phyloP scores from a whole-genome alignment of 2,329 filamentous ascomycete species.

The Paecilomyces fulvus region DNA sequence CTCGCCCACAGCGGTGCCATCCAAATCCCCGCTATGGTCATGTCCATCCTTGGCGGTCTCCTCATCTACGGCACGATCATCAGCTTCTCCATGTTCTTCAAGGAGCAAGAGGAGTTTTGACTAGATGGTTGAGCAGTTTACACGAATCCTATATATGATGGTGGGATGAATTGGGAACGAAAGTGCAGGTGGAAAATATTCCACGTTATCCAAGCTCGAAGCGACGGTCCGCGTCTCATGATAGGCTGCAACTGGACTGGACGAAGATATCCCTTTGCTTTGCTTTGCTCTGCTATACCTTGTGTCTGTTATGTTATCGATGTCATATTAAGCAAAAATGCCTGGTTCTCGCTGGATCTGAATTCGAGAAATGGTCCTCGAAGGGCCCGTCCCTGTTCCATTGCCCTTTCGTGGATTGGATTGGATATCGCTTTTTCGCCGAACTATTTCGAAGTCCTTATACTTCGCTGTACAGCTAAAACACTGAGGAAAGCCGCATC shows the following conservation, averaged over 20 bases:
- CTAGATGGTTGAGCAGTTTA: background rate
- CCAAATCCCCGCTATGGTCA: slow-evolving; percentile 74
- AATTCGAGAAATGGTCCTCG: background rate
- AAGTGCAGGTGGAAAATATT: background rate
- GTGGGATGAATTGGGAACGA: background rate
- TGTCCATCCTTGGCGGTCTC: slow-evolving; percentile 87
- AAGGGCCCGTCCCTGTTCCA: background rate
- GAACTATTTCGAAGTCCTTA: background rate
- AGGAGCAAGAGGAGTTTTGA: slow-evolving; percentile 92
- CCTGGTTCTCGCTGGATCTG: background rate
- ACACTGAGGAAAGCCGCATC: background rate
- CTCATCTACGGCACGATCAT: slow-evolving; percentile 98
- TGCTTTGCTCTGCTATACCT: background rate
- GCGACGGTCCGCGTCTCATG: background rate
- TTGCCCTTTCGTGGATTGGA: background rate
- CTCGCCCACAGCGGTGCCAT: slow-evolving; percentile 84
- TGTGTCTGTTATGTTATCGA: background rate
- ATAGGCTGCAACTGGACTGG: background rate
- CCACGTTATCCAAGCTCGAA: background rate
- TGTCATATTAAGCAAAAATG: background rate
- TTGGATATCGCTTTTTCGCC: background rate
- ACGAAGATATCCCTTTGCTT: background rate
- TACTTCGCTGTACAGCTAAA: background rate
- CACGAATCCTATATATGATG: background rate
- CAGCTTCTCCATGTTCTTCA: slow-evolving; percentile 96